Evolutionary conservation across 495 filamentous ascomycete genomes (phyloP).

Genomic region (Venustampulla echinocandica): DNA sequence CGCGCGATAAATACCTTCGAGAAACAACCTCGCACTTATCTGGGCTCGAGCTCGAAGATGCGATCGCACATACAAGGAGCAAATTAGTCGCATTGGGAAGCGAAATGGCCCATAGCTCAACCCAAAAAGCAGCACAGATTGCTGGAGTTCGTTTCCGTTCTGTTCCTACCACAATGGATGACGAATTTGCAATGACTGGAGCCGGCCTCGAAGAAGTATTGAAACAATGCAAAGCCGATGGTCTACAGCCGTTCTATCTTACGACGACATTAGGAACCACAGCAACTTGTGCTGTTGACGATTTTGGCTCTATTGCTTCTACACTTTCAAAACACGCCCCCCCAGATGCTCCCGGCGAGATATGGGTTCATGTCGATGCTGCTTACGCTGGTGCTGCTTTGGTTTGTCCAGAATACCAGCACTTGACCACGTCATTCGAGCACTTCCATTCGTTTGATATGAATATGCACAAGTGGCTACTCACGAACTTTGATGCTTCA

Average conservation of each 20-base stretch:
- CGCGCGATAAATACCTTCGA: conserved; percentile 69
- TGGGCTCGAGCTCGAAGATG: conserved; percentile 54
- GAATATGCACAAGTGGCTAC: conserved; percentile 98
- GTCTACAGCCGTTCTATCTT: conserved; percentile 77
- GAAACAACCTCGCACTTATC: conserved; percentile 45
- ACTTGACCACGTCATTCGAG: conserved; percentile 52
- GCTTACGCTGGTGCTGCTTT: conserved; percentile 87
- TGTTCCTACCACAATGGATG: conserved; percentile 49
- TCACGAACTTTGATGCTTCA: conserved; percentile 90
- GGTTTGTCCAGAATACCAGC: conserved; percentile 69
- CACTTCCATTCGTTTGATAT: conserved; percentile 81
- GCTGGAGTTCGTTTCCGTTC: conserved; percentile 70
- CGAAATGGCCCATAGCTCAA: conserved; percentile 71
- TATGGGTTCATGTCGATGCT: conserved; percentile 96
- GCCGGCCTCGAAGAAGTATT: conserved; percentile 49
- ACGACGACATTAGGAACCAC: conserved; percentile 85
- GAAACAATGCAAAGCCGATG: conserved; percentile 48
- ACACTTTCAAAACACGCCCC: conserved; percentile 52
- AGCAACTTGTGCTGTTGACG: conserved; percentile 78
- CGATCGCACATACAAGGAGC: conserved; percentile 53
- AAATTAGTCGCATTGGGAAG: conserved; percentile 75
- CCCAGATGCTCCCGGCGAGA: conserved; percentile 27
- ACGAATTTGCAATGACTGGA: conserved; percentile 66
- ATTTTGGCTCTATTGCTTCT: conserved; percentile 60
- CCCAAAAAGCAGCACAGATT: conserved; percentile 81